Conservation (phyloP, 2,329 filamentous ascomycete genomes). For the Colletotrichum sp. region DNA sequence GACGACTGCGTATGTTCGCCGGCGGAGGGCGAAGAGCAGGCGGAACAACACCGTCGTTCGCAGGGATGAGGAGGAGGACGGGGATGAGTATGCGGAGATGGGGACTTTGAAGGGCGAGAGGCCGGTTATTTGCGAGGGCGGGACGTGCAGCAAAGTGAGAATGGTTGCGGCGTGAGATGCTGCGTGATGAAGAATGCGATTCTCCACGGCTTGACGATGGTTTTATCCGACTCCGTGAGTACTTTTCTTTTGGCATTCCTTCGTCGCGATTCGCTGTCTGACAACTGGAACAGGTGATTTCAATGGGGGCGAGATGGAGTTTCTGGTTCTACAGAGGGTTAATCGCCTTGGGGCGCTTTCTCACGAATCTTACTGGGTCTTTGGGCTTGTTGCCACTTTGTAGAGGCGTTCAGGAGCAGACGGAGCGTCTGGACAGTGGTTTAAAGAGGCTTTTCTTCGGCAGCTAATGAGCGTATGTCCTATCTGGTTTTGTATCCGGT, state of each 20-base stretch:
- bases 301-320: background rate
- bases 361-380: background rate
- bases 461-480: background rate
- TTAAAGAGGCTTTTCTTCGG: background rate
- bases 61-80: background rate
- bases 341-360: background rate
- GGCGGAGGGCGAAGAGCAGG: background rate
- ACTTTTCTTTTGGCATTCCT: no score
- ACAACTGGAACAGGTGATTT: rapidly evolving
- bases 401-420: background rate
- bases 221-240: background rate
- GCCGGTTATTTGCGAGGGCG: background rate
- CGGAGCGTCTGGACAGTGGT: background rate
- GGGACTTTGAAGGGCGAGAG: background rate
- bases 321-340: background rate
- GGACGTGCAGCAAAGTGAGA: background rate
- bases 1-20: background rate
- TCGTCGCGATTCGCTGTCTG: background rate
- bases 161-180: background rate
- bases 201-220: background rate
- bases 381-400: background rate
- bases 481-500: rapidly evolving
- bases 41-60: background rate
- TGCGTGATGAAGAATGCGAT: background rate
- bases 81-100: background rate